Evolutionary conservation across 257 asterid species (phyloP).

Genomic region (Nicotiana undulata): DNA sequence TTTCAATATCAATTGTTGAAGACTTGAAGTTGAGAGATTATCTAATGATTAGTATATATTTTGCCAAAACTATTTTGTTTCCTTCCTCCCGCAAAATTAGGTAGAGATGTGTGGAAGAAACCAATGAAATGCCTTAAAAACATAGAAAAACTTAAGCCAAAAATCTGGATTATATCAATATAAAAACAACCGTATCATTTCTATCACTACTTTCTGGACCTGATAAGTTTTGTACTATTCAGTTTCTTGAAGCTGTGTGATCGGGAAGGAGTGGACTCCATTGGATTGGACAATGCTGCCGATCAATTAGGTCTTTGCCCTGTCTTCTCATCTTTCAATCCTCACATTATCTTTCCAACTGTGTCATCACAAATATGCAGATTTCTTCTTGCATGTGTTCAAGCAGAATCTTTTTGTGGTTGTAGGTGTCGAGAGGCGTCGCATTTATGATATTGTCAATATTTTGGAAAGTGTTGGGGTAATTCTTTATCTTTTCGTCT

Average conservation of each 20-base stretch:
- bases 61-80: neutral
- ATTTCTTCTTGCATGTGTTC: neutral
- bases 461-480: conserved; percentile 62
- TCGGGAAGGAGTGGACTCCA: conserved; percentile 43
- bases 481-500: conserved; percentile 4
- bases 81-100: neutral
- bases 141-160: neutral
- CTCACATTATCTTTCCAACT: neutral
- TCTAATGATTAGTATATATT: neutral
- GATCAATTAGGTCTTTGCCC: conserved; percentile 37
- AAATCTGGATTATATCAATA: neutral
- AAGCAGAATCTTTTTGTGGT: neutral
- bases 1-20: neutral
- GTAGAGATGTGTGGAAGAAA: neutral
- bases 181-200: neutral
- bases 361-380: neutral
- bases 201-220: neutral
- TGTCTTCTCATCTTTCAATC: neutral
- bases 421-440: conserved; percentile 55
- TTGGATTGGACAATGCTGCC: conserved; percentile 54
- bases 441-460: conserved; percentile 63
- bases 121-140: neutral
- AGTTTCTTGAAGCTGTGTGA: conserved; percentile 57
- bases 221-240: conserved; percentile 14
- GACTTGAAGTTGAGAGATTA: neutral